Base-by-base conservation (phyloP, 768 basidiomycete species). In the Lepiota venenata region DNA sequence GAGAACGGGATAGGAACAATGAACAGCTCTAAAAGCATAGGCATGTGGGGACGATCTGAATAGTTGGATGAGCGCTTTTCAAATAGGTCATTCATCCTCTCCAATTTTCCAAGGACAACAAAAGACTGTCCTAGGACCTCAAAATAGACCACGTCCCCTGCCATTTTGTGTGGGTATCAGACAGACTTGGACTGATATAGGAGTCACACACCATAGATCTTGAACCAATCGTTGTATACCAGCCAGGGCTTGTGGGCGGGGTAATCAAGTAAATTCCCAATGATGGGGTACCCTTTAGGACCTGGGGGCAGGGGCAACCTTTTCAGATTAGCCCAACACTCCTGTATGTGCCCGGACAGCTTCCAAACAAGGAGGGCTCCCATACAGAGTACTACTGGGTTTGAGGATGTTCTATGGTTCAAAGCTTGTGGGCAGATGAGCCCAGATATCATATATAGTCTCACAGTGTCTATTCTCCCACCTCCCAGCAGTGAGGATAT, bases 231-330 rank as follows among this genome's bases (percentile, higher is more conserved):
- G 21, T 51, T 53, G 44, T 62, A 67, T 14, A 55, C 61, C 43
- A 59, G 45, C 69, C 66, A 68, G 10, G 57, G 56, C 8, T 49
- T 50, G 5, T 48, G 43, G 0, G 29, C 46, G 25, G 65, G 66
- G 16, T 68, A 32, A 25, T 63, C 56, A 8, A 66, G 49, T 21
- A 66, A 18, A 46, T 68, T 66, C 10, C 66, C 66, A 1, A 70
- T n/a, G 3, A 68, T 22, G 15, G 65, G 64, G 2, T 62, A 57
- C 21, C 60, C 61, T 36, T 56, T 64, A 7, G 68, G 67, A 2
- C 68, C 67, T 35, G 68, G 67, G 42, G 68, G 68, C 41, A 60
- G 53, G 22, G 63, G 63, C 14, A 40, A 37, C 27, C 49, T 35
- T 3, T 32, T 29, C 4, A 8, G 32, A 9, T 32, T 32, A 8